Base-by-base conservation (phyloP, 495 filamentous ascomycete genomes). In the Neurospora africana region DNA sequence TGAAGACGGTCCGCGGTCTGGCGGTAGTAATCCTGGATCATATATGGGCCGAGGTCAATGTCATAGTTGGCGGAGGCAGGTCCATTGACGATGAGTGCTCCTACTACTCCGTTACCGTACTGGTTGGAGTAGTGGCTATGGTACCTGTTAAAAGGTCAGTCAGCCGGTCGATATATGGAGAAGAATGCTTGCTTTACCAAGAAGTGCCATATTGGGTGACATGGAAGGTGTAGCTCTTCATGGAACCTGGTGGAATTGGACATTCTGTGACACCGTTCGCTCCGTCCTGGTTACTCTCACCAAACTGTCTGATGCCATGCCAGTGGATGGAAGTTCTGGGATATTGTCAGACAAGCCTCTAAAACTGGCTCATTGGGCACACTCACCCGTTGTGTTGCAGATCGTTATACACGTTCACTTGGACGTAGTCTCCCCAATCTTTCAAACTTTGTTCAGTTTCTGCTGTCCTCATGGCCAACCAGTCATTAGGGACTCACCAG, bases 41-140 rank as follows among this genome's bases (percentile, higher is more conserved):
- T 73, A 53, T 87, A 75, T 2, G 79, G 73, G 37, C 84, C 87
- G 2, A 86, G 78, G 72, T 88, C 87, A 61, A 83, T 81, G 69
- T 88, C 84, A 69, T 86, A 87, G 70, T 84, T 78, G 36, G 80
- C 82, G n/a, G 81, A 83, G 5, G 82, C 78, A 5, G 86, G 85
- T 15, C 85, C 85, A 38, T 81, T 79, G 75, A 87, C 83, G 69
- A 86, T 75, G 13, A 89, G 80, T 7, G 80, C 73, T 23, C 86
- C 86, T n/a, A 81, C 76, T 13, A 85, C 77, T 4, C 87, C 86
- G 71, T 87, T 83, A 47, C 79, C 82, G 68, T 84, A 84, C 73
- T 91, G 89, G 19, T 85, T 77, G 13, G 82, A 83, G 74, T 86
- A 89, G 75, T 91, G 89, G 37, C 81, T 84, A 75, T 91, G 89